Conservation (phyloP, 768 basidiomycete genomes). For the Leccinum barrowsii region DNA sequence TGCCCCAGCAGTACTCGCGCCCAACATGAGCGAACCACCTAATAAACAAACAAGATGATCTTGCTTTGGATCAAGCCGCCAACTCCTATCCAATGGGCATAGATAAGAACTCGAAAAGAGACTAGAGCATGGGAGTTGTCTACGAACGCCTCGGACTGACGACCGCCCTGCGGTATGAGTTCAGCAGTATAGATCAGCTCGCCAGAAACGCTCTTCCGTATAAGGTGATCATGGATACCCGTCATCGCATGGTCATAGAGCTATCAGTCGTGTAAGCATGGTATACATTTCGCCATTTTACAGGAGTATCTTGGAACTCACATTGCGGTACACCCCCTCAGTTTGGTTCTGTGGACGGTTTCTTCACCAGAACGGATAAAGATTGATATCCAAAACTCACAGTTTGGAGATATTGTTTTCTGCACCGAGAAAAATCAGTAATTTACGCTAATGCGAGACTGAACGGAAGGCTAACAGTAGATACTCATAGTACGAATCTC, state of each 20-base stretch:
- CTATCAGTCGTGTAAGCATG: constrained; percentile 35
- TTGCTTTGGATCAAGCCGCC: constrained; percentile 82
- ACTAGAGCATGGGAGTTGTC: neutral
- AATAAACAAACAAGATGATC: constrained; percentile 97
- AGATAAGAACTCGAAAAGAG: constrained; percentile 7
- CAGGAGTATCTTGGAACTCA: constrained; percentile 30
- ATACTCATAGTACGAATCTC: constrained; percentile 94
- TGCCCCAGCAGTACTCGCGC: constrained; percentile 69
- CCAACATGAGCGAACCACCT: constrained; percentile 87
- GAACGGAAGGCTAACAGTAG: constrained; percentile 50
- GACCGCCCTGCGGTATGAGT: constrained; percentile 55
- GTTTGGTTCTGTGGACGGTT: constrained; percentile 51
- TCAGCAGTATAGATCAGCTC: constrained; percentile 80
- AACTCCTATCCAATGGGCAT: constrained; percentile 43
- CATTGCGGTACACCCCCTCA: constrained; percentile 75
- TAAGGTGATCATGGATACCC: constrained; percentile 71
- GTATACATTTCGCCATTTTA: neutral
- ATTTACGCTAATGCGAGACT: neutral
- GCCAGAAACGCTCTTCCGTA: constrained; percentile 57
- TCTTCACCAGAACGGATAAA: neutral
- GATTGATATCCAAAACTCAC: constrained; percentile 16
- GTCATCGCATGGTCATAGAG: constrained; percentile 90
- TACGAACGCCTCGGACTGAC: constrained; percentile 34
- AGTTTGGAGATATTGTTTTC: constrained; percentile 33
- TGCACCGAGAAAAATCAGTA: constrained; percentile 7